These are phyloP conservation scores for Fusarium austroafricanum DNA, from an alignment of 2,329 filamentous ascomycete species.

Conservation along the genomic window DNA sequence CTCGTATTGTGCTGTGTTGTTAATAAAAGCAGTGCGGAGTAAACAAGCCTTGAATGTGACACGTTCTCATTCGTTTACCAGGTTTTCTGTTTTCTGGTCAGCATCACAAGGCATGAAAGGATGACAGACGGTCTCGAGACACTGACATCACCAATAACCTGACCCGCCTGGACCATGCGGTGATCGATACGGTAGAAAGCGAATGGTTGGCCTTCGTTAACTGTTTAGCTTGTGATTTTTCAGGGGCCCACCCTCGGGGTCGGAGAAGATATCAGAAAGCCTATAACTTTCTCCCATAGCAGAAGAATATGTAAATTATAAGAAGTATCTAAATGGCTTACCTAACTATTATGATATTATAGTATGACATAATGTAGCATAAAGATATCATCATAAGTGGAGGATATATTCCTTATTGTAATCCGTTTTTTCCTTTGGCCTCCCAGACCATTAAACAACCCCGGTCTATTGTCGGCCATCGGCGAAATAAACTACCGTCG, in stretches of 20 bases:
- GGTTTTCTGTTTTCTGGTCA: constrained; percentile 13
- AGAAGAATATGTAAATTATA: too few species aligned
- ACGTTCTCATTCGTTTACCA: not conserved
- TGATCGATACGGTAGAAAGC: constrained; percentile 35
- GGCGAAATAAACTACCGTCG: constrained; percentile 47
- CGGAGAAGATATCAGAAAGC: too few species aligned
- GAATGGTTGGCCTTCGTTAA: constrained; percentile 23
- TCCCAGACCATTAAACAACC: not conserved
- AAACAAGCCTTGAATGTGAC: constrained; percentile 8
- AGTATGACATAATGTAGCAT: too few species aligned
- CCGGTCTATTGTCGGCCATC: constrained; percentile 22
- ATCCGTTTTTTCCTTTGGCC: too few species aligned
- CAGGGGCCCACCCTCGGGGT: not conserved
- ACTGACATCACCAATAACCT: constrained; percentile 44
- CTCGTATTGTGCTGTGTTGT: not conserved
- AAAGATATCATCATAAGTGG: too few species aligned
- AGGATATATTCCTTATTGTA: too few species aligned
- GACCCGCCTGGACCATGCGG: constrained; percentile 38
- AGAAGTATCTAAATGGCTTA: too few species aligned
- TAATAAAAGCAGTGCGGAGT: not conserved
- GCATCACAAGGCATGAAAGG: constrained; percentile 21
- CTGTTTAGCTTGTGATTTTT: constrained; percentile 22
- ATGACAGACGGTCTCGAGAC: constrained; percentile 35
- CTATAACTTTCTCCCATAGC: too few species aligned
- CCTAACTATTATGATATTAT: not conserved